Evolutionary conservation across 169 alveolate genomes (phyloP).

Genomic region (Eimeria maxima): DNA sequence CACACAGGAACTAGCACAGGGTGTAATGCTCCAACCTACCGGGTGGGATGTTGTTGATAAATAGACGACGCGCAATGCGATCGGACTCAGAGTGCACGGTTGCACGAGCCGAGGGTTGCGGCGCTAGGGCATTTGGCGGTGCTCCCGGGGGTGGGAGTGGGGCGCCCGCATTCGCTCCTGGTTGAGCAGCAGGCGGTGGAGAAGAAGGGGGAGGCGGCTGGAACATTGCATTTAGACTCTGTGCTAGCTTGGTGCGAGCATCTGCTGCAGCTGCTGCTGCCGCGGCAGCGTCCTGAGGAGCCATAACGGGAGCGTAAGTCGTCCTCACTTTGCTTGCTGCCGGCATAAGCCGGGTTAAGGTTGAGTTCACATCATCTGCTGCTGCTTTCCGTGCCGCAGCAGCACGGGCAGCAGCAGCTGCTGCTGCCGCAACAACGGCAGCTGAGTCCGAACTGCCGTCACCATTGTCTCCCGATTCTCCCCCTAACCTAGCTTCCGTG

Average conservation of each 20-base stretch:
- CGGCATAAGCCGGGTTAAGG: conserved; percentile 60
- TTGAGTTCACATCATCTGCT: conserved; percentile 63
- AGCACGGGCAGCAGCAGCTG: conserved; percentile 76
- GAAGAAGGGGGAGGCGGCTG: conserved; percentile 74
- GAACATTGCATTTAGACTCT: conserved; percentile 70
- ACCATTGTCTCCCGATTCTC: conserved; percentile 8
- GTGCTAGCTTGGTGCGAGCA: conserved; percentile 67
- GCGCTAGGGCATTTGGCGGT: conserved; percentile 8
- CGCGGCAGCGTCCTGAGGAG: conserved; percentile 60
- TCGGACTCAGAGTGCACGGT: conserved; percentile 40
- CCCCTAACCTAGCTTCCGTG: conserved; percentile 22
- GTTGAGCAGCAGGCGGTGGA: conserved; percentile 61
- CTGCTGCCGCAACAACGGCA: conserved; percentile 73
- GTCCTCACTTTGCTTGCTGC: conserved; percentile 66
- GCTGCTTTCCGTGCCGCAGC: conserved; percentile 76
- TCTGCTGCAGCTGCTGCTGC: conserved; percentile 71
- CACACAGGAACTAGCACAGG: neutral
- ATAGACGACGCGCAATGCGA: conserved; percentile 74
- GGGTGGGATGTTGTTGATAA: conserved; percentile 62
- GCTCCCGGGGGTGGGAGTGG: conserved; percentile 12
- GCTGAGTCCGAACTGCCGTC: conserved; percentile 56
- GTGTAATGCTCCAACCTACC: neutral
- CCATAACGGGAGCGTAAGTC: conserved; percentile 50
- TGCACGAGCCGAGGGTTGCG: conserved; percentile 52
- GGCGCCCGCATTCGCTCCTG: conserved; percentile 19